These are phyloP conservation scores for Oxyria digyna DNA, from an alignment of 148 eudicot species.

Conservation along the genomic window DNA sequence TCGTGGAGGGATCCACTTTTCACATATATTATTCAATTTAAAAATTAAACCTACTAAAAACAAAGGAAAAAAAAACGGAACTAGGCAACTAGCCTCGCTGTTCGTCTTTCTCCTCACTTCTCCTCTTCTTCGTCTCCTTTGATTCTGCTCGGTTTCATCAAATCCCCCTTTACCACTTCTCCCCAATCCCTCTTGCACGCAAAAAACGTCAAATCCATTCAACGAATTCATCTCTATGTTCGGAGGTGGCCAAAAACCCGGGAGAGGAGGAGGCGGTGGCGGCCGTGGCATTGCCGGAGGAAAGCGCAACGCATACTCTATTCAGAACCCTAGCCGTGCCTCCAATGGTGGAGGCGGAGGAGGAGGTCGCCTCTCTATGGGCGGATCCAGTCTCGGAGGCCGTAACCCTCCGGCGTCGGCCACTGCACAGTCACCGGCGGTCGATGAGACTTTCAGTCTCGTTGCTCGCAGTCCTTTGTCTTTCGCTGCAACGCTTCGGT, in stretches of 20 bases:
- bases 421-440: constrained; percentile 11
- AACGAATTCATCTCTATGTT: constrained; percentile 23
- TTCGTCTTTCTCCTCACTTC: not conserved
- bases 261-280: constrained; percentile 35
- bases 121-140: constrained; percentile 5
- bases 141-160: constrained; percentile 2
- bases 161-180: not conserved
- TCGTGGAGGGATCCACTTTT: no score
- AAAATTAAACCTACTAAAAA: no score
- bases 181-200: not conserved
- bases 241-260: constrained; percentile 52
- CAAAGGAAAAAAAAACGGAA: not conserved
- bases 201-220: not conserved
- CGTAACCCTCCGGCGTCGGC: constrained; percentile 22
- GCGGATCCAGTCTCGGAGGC: constrained; percentile 21
- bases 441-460: constrained; percentile 60
- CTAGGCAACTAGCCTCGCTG: not conserved
- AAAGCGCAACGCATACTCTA: constrained; percentile 40
- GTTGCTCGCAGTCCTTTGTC: constrained; percentile 38
- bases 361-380: constrained; percentile 28
- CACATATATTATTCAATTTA: no score
- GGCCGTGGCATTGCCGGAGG: constrained; percentile 16
- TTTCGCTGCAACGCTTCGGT: constrained; percentile 61
- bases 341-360: constrained; percentile 23
- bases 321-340: constrained; percentile 39